These are phyloP conservation scores for Apiospora saccharicola DNA, from an alignment of 2,329 filamentous ascomycete genomes.

Conservation along the genomic window DNA sequence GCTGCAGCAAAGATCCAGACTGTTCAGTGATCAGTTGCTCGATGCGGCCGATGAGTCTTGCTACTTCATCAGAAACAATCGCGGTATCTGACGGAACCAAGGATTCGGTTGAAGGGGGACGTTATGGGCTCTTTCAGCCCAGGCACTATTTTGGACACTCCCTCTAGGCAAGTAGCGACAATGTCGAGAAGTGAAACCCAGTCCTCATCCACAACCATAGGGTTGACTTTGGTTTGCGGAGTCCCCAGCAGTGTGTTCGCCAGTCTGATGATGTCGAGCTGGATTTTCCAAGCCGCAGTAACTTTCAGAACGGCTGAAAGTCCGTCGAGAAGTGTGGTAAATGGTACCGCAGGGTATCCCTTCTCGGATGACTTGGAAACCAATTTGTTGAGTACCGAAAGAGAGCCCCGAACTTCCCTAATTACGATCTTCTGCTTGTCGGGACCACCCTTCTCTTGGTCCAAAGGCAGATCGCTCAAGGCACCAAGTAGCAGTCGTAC, in stretches of 20 bases:
- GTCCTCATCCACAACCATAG: constrained; percentile 69
- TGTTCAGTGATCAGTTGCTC: constrained; percentile 57
- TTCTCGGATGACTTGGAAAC: constrained; percentile 66
- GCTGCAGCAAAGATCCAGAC: constrained; percentile 65
- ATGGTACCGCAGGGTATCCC: constrained; percentile 66
- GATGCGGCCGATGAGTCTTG: constrained; percentile 54
- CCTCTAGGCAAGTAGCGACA: constrained; percentile 60
- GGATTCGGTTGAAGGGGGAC: constrained; percentile 39
- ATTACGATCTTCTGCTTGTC: constrained; percentile 58
- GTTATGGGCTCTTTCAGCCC: constrained; percentile 34
- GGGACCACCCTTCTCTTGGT: constrained; percentile 38
- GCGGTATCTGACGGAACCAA: constrained; percentile 45
- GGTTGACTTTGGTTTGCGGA: constrained; percentile 59
- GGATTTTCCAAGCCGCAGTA: constrained; percentile 54
- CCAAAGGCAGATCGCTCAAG: constrained; percentile 56
- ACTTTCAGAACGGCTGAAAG: constrained; percentile 58
- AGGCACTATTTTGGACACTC: constrained; percentile 35
- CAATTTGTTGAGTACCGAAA: constrained; percentile 69
- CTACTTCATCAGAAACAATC: constrained; percentile 52
- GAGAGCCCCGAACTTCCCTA: constrained; percentile 67
- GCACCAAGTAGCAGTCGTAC: constrained; percentile 71
- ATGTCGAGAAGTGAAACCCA: constrained; percentile 69
- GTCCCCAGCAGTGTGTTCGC: constrained; percentile 64
- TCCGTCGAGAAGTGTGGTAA: constrained; percentile 65
- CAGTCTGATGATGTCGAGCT: constrained; percentile 56